Evolutionary conservation across 768 basidiomycete species (phyloP), one percentile per base, ranked within the genome.

Genomic region (Collybia mongolica): DNA sequence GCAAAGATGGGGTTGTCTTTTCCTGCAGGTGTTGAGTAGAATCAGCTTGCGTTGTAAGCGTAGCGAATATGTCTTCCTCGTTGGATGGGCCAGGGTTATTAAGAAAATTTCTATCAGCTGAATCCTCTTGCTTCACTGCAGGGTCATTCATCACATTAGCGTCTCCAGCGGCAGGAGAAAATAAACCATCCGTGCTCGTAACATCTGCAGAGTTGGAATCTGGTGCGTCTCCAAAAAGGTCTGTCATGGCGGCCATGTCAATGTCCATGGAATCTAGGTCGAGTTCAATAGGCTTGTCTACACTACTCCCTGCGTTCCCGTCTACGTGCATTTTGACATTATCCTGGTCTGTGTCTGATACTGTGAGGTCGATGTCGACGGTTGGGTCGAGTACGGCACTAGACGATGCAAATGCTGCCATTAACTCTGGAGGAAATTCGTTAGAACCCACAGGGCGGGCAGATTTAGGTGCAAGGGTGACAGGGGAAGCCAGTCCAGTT

Each of bases 201-300:
- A 66, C 61, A 26, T 69, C 66, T 38, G 65, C 62, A 7, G 75
- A 59, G 14, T 60, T 54, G 5, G 72, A 53, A 35, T 73, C 76
- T 14, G 65, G 56, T 18, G 64, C 58, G 44, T 80, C 78, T 6
- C 83, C 80, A 56, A 86, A 88, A 12, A 86, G 65, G 57, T 79
- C 76, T 5, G 69, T 71, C 72, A 77, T 76, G 20, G 75, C n/a
- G n/a, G n/a, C 60, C 73, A 84, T 84, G 60, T 83, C 82, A 45
- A 86, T 79, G 55, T 88, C 84, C 65, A 85, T 82, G 44, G 58
- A 56, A 40, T 90, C 88, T 48, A 91, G 59, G 62, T 91, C 88
- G 20, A 91, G 75, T 60, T 90, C 89, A 49, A 91, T 90, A 17
- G 90, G 88, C 63, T 88, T 87, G 62, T 92, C 89, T 0, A 81